These are phyloP conservation scores for Annulohypoxylon stygium DNA, from an alignment of 495 filamentous ascomycete genomes.

Conservation along the genomic window DNA sequence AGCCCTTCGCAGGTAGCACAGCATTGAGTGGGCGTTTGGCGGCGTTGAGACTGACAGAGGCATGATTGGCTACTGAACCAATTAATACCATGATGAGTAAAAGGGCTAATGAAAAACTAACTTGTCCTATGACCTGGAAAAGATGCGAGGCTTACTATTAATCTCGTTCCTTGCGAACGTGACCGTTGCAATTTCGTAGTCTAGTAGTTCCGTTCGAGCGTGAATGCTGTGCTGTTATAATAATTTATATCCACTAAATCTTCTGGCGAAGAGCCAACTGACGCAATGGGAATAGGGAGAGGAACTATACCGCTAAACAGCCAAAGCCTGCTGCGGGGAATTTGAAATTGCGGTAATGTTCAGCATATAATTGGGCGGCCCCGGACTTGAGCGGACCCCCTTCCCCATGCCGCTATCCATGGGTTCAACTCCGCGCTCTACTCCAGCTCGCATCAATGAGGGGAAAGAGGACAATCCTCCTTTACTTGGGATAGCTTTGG, in stretches of 20 bases:
- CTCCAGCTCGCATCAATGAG: background rate
- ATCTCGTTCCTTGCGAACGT: background rate
- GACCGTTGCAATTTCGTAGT: background rate
- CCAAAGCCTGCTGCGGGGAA: slow-evolving; percentile 2
- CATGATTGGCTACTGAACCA: slow-evolving; percentile 13
- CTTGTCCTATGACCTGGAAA: background rate
- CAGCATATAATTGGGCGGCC: background rate
- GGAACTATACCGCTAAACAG: background rate
- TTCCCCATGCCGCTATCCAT: background rate
- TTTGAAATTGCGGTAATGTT: background rate
- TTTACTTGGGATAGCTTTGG: slow-evolving; percentile 1
- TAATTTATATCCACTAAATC: background rate
- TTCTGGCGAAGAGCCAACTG: background rate
- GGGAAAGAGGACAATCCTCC: slow-evolving; percentile 2
- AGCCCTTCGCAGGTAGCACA: slow-evolving; percentile 12
- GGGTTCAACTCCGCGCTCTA: background rate
- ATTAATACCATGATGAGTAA: slow-evolving; percentile 18
- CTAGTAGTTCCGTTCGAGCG: slow-evolving; percentile 5
- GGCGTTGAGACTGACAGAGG: slow-evolving; percentile 12
- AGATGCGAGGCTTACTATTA: background rate
- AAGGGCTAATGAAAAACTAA: slow-evolving; percentile 21
- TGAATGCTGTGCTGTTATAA: background rate
- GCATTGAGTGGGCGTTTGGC: slow-evolving; percentile 36
- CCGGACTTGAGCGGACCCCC: background rate
- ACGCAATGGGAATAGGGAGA: slow-evolving; percentile 11